phyloP scores from a whole-genome alignment of 164 flowering plant species.

The Litsea cubeba region DNA sequence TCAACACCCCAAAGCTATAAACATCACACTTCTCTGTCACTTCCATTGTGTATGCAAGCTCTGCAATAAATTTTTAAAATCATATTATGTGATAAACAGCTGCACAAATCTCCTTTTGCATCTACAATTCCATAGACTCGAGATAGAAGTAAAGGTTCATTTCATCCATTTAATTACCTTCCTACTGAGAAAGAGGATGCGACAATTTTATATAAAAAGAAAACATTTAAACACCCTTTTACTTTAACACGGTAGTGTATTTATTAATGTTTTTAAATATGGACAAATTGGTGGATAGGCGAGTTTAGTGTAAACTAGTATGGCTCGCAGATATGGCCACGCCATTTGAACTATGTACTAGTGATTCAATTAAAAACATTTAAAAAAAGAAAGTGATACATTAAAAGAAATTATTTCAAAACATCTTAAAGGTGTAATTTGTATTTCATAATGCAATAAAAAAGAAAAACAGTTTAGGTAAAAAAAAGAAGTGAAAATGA shows the following conservation, averaged over 20 bases:
- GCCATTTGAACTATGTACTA: no score
- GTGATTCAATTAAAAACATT: no score
- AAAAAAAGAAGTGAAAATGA: not conserved
- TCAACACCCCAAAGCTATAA: slow-evolving; percentile 10
- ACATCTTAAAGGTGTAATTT: not conserved
- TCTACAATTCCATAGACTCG: not conserved
- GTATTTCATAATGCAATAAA: no score
- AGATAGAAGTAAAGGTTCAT: not conserved
- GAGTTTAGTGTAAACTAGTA: no score
- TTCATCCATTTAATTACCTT: not conserved
- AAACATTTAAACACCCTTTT: not conserved
- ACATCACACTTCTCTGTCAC: slow-evolving; percentile 12
- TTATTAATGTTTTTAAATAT: no score
- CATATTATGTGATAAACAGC: not conserved
- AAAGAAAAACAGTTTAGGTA: not conserved
- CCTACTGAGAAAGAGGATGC: not conserved
- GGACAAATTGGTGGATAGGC: no score
- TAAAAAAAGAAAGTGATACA: no score
- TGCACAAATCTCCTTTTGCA: not conserved
- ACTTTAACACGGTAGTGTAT: not conserved
- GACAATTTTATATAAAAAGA: not conserved
- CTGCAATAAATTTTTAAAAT: not conserved
- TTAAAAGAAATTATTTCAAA: no score
- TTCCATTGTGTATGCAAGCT: slow-evolving; percentile 8
- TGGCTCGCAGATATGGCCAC: no score